phyloP scores from a whole-genome alignment of 441 rosid genomes.

The Isatis lusitanica region DNA sequence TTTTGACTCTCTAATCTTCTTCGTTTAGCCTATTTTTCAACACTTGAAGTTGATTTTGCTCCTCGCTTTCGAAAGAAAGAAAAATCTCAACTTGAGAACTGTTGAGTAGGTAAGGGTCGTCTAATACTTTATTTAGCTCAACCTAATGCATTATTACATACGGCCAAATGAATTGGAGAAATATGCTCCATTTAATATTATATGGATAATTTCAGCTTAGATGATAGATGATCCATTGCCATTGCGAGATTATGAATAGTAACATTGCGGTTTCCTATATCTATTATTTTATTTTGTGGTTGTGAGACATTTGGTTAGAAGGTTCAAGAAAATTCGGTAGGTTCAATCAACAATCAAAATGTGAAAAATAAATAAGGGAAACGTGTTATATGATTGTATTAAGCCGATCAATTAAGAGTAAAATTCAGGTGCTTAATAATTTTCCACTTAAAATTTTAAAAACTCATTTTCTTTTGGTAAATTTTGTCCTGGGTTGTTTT shows the following conservation, averaged over 20 bases:
- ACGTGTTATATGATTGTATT: slow-evolving; percentile 9
- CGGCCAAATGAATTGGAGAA: slow-evolving; percentile 13
- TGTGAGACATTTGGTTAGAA: slow-evolving; percentile 7
- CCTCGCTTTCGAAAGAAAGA: not conserved
- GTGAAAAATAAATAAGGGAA: not conserved
- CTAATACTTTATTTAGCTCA: slow-evolving; percentile 5
- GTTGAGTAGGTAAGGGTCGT: slow-evolving; percentile 16
- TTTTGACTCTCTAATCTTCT: slow-evolving; percentile 15
- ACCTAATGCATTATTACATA: slow-evolving; percentile 35
- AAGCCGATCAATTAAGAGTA: not conserved
- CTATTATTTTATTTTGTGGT: slow-evolving; percentile 15
- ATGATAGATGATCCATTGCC: not conserved
- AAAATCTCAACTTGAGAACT: slow-evolving; percentile 7
- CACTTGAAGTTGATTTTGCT: not conserved
- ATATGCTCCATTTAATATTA: not conserved
- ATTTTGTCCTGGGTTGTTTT: not conserved
- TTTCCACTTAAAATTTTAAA: not conserved
- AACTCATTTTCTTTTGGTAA: not conserved
- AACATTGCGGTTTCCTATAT: not conserved
- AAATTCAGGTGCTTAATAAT: not conserved
- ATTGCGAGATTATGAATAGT: not conserved
- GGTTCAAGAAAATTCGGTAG: slow-evolving; percentile 18
- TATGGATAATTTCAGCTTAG: not conserved
- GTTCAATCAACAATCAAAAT: slow-evolving; percentile 7
- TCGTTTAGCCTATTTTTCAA: not conserved